A percentile compares a stretch with the other conserved stretches of the same genome.
Conservation (phyloP, 2,329 filamentous ascomycete genomes). For the Plectosphaerella sp. region DNA sequence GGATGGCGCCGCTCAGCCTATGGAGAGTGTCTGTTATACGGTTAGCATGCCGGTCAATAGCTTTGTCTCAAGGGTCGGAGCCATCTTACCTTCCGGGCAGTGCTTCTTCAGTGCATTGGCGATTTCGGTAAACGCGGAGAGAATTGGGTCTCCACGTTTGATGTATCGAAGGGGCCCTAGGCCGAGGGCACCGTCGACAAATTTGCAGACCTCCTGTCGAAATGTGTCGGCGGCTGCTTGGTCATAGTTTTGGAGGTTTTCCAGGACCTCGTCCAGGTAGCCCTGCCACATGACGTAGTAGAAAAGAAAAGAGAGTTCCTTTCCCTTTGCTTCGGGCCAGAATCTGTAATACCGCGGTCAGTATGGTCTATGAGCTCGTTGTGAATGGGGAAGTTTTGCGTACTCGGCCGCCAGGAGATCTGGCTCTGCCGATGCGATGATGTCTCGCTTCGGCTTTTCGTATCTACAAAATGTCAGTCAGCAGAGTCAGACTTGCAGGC, state of each 20-base stretch:
- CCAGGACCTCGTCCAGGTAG: slow-evolving; percentile 9
- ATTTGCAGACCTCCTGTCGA: slow-evolving; percentile 4
- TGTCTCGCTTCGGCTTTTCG: not conserved
- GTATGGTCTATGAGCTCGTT: not conserved
- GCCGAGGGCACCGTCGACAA: slow-evolving; percentile 4
- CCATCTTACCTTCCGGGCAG: slow-evolving; percentile 1
- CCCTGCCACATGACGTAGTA: slow-evolving; percentile 10
- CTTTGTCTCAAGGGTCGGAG: not conserved
- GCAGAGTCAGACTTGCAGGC: not conserved
- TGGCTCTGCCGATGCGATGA: slow-evolving; percentile 4
- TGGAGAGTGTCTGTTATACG: slow-evolving; percentile 2
- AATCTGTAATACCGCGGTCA: slow-evolving; percentile 5
- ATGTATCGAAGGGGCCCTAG: not conserved
- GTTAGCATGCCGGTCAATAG: not conserved
- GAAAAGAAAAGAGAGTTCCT: slow-evolving; percentile 3
- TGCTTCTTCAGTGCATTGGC: not conserved
- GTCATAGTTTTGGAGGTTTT: slow-evolving; percentile 5
- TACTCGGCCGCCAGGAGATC: slow-evolving; percentile 8
- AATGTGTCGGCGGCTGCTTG: slow-evolving; percentile 4
- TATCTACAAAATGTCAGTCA: not conserved
- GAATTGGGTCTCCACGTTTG: too few species aligned
- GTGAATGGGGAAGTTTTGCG: not conserved
- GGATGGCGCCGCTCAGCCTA: slow-evolving; percentile 3
- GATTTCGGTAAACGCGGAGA: too few species aligned
- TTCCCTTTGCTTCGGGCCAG: slow-evolving; percentile 4